Evolutionary conservation across 441 rosid species (phyloP).

Genomic region (Codiaeum variegatum): DNA sequence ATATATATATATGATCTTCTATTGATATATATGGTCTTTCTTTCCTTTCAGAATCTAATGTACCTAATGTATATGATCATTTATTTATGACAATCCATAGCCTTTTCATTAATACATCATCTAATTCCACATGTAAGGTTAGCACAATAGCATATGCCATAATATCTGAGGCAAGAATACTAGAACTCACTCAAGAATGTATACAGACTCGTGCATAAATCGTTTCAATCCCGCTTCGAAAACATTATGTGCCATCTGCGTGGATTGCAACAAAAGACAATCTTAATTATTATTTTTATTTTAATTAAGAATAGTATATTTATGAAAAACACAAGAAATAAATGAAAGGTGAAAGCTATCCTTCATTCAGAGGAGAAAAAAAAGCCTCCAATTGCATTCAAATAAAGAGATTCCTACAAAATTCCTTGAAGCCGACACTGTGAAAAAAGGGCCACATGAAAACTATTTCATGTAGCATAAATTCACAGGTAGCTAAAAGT

Average conservation of each 20-base stretch:
- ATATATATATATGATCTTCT: no score
- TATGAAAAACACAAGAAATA: neutral
- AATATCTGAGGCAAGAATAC: constrained; percentile 15
- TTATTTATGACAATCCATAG: neutral
- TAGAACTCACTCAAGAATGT: constrained; percentile 82
- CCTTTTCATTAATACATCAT: neutral
- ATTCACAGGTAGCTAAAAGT: constrained; percentile 9
- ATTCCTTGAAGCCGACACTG: neutral
- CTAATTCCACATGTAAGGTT: neutral
- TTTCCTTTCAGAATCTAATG: no score
- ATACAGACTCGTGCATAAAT: constrained; percentile 90
- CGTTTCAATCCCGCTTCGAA: constrained; percentile 91
- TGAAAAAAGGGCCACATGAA: neutral
- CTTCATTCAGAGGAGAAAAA: neutral
- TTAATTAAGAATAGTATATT: neutral
- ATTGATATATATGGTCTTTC: no score
- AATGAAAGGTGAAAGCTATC: neutral
- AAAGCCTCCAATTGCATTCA: neutral
- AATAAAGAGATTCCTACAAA: neutral
- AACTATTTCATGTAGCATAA: constrained; percentile 6
- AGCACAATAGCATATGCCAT: neutral
- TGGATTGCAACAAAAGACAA: constrained; percentile 17
- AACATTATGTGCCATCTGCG: constrained; percentile 87
- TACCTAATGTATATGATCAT: neutral
- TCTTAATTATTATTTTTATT: neutral